Percentiles rank a stretch among this genome's conserved stretches.
Conservation (phyloP, 768 basidiomycete species). For the Russula ochroleuca region DNA sequence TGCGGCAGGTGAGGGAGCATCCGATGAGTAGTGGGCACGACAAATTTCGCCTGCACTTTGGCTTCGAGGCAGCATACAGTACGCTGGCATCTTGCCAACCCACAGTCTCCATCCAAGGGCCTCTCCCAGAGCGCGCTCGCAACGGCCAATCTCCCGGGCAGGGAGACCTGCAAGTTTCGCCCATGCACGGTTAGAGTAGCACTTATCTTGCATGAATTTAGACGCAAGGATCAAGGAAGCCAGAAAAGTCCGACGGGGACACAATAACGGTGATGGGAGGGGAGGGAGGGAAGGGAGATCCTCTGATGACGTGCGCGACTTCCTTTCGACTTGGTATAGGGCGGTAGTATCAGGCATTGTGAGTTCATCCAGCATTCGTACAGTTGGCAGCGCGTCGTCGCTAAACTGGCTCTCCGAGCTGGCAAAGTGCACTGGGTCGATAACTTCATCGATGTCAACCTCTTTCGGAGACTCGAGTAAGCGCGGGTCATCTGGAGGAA, state of each 20-base stretch:
- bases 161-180: slow-evolving; percentile 87
- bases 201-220: slow-evolving; percentile 91
- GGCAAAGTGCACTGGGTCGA: slow-evolving; percentile 16
- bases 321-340: slow-evolving; percentile 20
- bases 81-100: slow-evolving; percentile 65
- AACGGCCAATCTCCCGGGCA: slow-evolving; percentile 79
- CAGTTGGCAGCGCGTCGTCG: slow-evolving; percentile 17
- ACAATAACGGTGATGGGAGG: slow-evolving; percentile 78
- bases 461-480: slow-evolving; percentile 39
- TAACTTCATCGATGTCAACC: slow-evolving; percentile 29
- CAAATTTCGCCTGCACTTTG: slow-evolving; percentile 17
- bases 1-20: background rate
- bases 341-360: slow-evolving; percentile 9
- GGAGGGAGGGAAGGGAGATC: slow-evolving; percentile 37
- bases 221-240: slow-evolving; percentile 85
- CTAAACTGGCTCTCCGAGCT: slow-evolving; percentile 5
- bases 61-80: slow-evolving; percentile 18
- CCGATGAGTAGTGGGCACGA: background rate
- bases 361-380: slow-evolving; percentile 23
- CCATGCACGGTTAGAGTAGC: slow-evolving; percentile 93
- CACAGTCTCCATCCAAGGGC: slow-evolving; percentile 89
- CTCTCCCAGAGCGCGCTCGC: slow-evolving; percentile 83
- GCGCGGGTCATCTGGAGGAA: slow-evolving; percentile 37
- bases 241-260: slow-evolving; percentile 84
- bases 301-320: slow-evolving; percentile 25